Evolutionary conservation across 805 yeast species (phyloP).

Genomic region (Sugiyamaella floridensis): DNA sequence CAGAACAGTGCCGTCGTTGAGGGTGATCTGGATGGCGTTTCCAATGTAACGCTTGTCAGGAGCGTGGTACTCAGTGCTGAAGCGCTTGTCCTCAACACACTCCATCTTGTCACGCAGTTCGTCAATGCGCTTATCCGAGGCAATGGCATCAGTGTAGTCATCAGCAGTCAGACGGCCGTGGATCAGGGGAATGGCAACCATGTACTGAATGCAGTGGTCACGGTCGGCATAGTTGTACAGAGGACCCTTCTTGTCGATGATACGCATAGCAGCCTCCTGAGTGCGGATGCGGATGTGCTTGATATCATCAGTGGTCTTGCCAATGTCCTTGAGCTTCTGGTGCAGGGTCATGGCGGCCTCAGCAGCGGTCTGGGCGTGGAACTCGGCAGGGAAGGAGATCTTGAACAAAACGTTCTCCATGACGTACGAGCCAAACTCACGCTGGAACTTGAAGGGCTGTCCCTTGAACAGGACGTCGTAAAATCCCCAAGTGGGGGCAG

Average conservation of each 20-base stretch:
- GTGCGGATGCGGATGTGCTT: slow-evolving; percentile 45
- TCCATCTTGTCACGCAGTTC: slow-evolving; percentile 47
- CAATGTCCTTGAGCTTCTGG: slow-evolving; percentile 32
- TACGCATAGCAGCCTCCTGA: slow-evolving; percentile 55
- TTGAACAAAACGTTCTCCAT: slow-evolving; percentile 59
- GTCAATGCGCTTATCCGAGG: slow-evolving; percentile 47
- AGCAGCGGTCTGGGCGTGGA: slow-evolving; percentile 60
- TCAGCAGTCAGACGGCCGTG: slow-evolving; percentile 52
- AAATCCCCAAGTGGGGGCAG: slow-evolving; percentile 58
- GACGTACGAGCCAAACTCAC: slow-evolving; percentile 49
- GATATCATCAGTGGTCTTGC: slow-evolving; percentile 45
- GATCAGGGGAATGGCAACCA: slow-evolving; percentile 52
- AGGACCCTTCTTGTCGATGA: slow-evolving; percentile 55
- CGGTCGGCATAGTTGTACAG: slow-evolving; percentile 57
- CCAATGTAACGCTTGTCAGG: slow-evolving; percentile 54
- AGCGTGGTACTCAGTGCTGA: slow-evolving; percentile 47
- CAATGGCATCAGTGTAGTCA: slow-evolving; percentile 47
- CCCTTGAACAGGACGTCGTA: slow-evolving; percentile 55
- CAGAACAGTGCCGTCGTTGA: slow-evolving; percentile 47
- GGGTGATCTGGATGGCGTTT: slow-evolving; percentile 44
- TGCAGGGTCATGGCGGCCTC: slow-evolving; percentile 48
- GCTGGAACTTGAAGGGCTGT: slow-evolving; percentile 46
- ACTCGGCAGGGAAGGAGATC: slow-evolving; percentile 59
- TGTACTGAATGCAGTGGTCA: slow-evolving; percentile 59
- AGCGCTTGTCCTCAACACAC: slow-evolving; percentile 45